A percentile compares a stretch with the other conserved stretches of the same genome.
Conservation (phyloP, 768 basidiomycete species). For the Phanerodontia chrysosporium region DNA sequence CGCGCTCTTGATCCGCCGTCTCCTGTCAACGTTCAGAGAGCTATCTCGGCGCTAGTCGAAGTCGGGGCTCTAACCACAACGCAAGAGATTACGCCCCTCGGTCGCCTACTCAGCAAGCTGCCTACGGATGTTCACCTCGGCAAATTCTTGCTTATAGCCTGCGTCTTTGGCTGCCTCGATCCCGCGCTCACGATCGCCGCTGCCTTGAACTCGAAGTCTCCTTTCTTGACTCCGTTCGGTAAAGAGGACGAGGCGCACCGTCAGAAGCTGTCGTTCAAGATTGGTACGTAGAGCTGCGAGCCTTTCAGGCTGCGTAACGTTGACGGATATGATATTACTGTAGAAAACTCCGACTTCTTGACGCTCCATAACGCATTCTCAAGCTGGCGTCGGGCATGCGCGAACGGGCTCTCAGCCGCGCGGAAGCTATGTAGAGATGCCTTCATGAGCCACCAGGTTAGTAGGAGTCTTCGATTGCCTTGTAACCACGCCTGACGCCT, state of each 20-base stretch:
- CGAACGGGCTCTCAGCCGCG: constrained; percentile 51
- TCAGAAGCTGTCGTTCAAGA: constrained; percentile 75
- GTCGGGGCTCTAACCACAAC: constrained; percentile 79
- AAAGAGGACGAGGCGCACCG: constrained; percentile 82
- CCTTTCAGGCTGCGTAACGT: not conserved
- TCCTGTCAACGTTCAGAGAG: constrained; percentile 82
- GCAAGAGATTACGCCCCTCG: constrained; percentile 95
- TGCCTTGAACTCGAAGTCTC: constrained; percentile 87
- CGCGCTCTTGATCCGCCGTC: constrained; percentile 88
- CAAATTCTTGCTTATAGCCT: constrained; percentile 84
- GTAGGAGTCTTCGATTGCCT: not conserved
- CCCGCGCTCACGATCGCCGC: constrained; percentile 97
- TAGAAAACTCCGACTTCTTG: constrained; percentile 93
- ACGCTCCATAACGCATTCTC: constrained; percentile 89
- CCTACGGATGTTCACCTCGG: constrained; percentile 96
- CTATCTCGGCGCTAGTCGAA: constrained; percentile 88
- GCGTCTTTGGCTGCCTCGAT: constrained; percentile 85
- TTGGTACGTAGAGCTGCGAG: constrained; percentile 42
- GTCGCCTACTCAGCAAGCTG: constrained; percentile 81
- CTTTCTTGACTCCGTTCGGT: constrained; percentile 87
- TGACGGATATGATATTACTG: too few relatives aligned
- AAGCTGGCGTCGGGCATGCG: constrained; percentile 77
- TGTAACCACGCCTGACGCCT: not conserved
- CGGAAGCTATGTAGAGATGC: constrained; percentile 77
- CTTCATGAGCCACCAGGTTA: constrained; percentile 79